Percentiles rank a stretch among this genome's conserved stretches.
Evolutionary conservation across 805 yeast species (phyloP).

Genomic region (Nakazawaea populi): DNA sequence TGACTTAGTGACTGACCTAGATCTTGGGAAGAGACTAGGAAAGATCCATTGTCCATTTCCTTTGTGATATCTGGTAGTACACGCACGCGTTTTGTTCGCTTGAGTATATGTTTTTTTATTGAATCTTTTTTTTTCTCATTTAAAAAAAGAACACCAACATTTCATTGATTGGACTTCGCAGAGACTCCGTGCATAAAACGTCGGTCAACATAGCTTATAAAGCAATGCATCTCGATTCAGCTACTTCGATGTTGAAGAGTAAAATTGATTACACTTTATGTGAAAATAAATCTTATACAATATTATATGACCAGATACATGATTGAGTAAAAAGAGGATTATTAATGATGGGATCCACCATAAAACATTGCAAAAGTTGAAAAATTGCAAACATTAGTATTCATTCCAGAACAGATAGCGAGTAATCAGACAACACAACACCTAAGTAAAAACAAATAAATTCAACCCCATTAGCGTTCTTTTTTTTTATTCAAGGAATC

Average conservation of each 20-base stretch:
- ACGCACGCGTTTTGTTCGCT: background rate
- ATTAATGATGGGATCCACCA: background rate
- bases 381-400: background rate
- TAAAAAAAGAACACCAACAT: too few relatives aligned
- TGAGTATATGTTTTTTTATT: background rate
- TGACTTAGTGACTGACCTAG: background rate
- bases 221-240: too few relatives aligned
- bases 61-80: background rate
- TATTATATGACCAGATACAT: constrained; percentile 4
- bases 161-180: too few relatives aligned
- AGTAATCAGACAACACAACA: background rate
- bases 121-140: background rate
- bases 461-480: background rate
- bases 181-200: too few relatives aligned
- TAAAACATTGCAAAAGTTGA: background rate
- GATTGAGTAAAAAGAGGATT: background rate
- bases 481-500: constrained; percentile 28
- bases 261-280: too few relatives aligned
- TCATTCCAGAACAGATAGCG: background rate
- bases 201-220: too few relatives aligned
- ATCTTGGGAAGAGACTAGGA: background rate
- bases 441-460: background rate
- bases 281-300: background rate
- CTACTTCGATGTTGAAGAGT: too few relatives aligned
- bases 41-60: constrained; percentile 1